A percentile compares a stretch with the other conserved stretches of the same genome.
phyloP scores from a whole-genome alignment of 106 monocot species.

The Narthecium ossifragum region DNA sequence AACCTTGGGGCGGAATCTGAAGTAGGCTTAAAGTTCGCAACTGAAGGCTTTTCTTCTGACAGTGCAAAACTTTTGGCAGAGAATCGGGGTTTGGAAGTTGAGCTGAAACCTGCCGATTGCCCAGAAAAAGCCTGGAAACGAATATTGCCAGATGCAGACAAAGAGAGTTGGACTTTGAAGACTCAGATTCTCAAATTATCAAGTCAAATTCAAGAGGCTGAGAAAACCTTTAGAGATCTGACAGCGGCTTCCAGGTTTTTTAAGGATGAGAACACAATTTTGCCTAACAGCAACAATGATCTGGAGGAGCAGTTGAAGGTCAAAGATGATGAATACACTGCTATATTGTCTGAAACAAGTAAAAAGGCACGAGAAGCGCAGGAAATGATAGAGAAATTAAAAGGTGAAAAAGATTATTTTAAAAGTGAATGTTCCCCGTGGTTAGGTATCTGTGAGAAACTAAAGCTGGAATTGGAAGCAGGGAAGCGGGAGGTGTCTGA shows the following conservation, averaged over 20 bases:
- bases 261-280: slow-evolving; percentile 24
- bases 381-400: slow-evolving; percentile 18
- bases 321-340: slow-evolving; percentile 24
- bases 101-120: slow-evolving; percentile 17
- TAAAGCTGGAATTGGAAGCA: slow-evolving; percentile 22
- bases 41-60: slow-evolving; percentile 17
- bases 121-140: slow-evolving; percentile 15
- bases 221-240: slow-evolving; percentile 23
- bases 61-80: slow-evolving; percentile 22
- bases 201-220: slow-evolving; percentile 16
- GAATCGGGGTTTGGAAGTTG: slow-evolving; percentile 24
- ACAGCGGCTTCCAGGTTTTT: slow-evolving; percentile 11
- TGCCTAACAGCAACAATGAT: slow-evolving; percentile 16
- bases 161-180: slow-evolving; percentile 23
- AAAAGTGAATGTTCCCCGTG: slow-evolving; percentile 11
- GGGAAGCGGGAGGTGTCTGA: slow-evolving; percentile 18
- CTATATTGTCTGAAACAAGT: slow-evolving; percentile 15
- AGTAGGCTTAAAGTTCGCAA: slow-evolving; percentile 11
- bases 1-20: slow-evolving; percentile 12
- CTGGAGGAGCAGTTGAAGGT: slow-evolving; percentile 30
- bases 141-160: slow-evolving; percentile 17
- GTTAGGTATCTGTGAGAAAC: neutral
- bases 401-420: slow-evolving; percentile 20
- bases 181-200: slow-evolving; percentile 19
- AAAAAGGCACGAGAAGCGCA: slow-evolving; percentile 11